A percentile compares a stretch with the other conserved stretches of the same genome.
phyloP scores from a whole-genome alignment of 164 flowering plant species.

The Aristolochia californica region DNA sequence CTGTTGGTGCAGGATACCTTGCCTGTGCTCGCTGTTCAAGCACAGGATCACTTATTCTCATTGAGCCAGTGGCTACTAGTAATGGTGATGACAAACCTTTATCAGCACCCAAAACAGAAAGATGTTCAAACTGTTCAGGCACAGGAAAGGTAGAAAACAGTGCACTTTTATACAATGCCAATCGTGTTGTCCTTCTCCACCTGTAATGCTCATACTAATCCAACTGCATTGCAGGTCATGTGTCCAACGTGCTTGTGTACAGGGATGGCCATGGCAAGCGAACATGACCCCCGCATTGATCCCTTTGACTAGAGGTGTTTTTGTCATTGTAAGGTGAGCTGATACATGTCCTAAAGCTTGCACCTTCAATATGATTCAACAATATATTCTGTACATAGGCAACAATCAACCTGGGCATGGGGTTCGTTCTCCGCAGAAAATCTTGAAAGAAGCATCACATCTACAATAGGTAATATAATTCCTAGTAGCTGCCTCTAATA shows the following conservation, averaged over 20 bases:
- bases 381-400: no score
- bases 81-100: slow-evolving; percentile 53
- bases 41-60: slow-evolving; percentile 65
- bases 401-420: no score
- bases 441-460: no score
- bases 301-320: slow-evolving; percentile 63
- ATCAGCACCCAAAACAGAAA: slow-evolving; percentile 63
- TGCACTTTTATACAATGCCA: not conserved
- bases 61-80: slow-evolving; percentile 58
- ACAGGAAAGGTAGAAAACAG: slow-evolving; percentile 73
- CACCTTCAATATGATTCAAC: no score
- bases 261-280: slow-evolving; percentile 99
- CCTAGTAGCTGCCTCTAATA: no score
- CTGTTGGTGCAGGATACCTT: slow-evolving; percentile 63
- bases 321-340: not conserved
- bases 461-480: no score
- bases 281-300: slow-evolving; percentile 94
- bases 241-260: slow-evolving; percentile 99
- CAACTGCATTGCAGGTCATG: slow-evolving; percentile 63
- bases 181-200: not conserved
- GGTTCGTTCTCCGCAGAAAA: no score
- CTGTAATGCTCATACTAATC: not conserved
- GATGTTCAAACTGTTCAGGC: slow-evolving; percentile 95
- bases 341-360: no score
- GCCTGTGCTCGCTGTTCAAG: slow-evolving; percentile 95